Base-by-base conservation (phyloP, 2,329 filamentous ascomycete species). In the Cercospora nicotianae region DNA sequence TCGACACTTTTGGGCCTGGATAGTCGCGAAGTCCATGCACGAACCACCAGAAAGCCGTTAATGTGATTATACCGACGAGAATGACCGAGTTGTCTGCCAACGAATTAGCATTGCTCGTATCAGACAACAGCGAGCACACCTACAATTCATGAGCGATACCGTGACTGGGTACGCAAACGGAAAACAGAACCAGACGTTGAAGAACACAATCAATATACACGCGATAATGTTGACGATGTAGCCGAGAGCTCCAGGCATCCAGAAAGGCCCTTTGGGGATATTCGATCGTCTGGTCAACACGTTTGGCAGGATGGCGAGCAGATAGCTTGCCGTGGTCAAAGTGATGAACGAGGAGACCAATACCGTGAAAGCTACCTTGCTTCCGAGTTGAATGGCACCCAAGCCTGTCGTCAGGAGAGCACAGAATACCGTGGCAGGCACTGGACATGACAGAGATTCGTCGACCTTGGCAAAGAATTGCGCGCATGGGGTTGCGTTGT, bases 401-500 rank as follows among this genome's bases (percentile, higher is more conserved):
- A 80, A 72, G 8, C 66, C 81, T 1, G 86, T 87, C 61, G 83
- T 81, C 2, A 88, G 64, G 36, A 83, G 68, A 3, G 83, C 81
- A 67, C 85, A 86, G 67, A 86, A 82, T n/a, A 89, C 69, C 0
- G 87, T 88, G 1, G 87, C 82, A 65, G 85, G 84, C 67, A 89
- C 80, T 0, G 87, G 87, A 73, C 87, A 89, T 64, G 86, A 86
- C 65, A 87, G 83, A 1, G 70, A 78, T 69, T 82, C 80, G 75
- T 85, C 83, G 71, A 90, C 86, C 18, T 74, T 77, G n/a, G 83
- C 80, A 67, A 89, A 85, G 77, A 86, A 79, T 10, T 73, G 65
- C 1, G 83, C 81, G 73, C 88, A 85, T 0, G 87, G 87, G 2
- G 87, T 87, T 2, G 87, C 87, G 45, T 85, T 84, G 75, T 90